Evolutionary conservation across 176 grass and related monocot genomes (phyloP).

Genomic region (Saccharum officinarum): DNA sequence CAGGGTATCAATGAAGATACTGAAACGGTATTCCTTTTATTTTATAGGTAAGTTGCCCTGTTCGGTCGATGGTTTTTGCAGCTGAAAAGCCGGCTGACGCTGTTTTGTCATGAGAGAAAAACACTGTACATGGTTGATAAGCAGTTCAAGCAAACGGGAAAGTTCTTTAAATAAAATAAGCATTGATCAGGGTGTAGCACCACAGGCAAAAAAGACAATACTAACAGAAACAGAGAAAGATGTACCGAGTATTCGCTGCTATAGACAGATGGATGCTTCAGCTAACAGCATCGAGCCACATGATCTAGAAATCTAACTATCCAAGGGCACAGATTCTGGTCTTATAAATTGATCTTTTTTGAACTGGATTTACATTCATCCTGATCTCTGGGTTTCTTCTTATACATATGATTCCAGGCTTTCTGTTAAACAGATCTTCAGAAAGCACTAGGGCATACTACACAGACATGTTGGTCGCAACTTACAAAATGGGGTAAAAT

Average conservation of each 20-base stretch:
- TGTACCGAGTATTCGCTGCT: not conserved
- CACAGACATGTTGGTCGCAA: not conserved
- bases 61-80: no score
- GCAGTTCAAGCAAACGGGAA: no score
- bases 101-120: no score
- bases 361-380: not conserved
- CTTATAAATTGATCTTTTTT: not conserved
- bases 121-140: no score
- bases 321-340: not conserved
- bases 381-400: conserved; percentile 4
- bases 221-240: not conserved
- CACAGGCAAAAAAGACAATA: not conserved
- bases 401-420: not conserved
- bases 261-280: not conserved
- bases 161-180: not conserved
- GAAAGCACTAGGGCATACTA: not conserved
- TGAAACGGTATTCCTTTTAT: not conserved
- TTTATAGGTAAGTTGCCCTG: no score
- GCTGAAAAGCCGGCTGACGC: no score
- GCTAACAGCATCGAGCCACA: not conserved
- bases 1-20: conserved; percentile 12
- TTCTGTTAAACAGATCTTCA: not conserved
- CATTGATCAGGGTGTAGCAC: not conserved
- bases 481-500: not conserved
- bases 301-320: conserved; percentile 4